Base-by-base conservation (phyloP, 371 early-diverging fungal genomes). In the Zychaea mexicana region DNA sequence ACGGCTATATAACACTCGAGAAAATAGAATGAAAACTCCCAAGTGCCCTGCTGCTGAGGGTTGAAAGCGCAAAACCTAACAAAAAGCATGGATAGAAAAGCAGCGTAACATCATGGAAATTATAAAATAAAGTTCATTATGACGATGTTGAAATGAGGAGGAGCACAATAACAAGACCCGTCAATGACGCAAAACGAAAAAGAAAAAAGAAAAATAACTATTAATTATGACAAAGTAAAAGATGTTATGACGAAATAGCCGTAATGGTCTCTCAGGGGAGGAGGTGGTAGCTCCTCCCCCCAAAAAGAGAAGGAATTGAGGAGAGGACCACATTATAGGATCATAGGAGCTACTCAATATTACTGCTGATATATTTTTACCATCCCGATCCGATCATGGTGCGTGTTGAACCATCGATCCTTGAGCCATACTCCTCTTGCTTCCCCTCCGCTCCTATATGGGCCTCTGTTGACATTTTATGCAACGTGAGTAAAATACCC, bases 131-230 rank as follows among this genome's bases (percentile, higher is more conserved):
- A 46, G 46, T 46, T 46, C 2, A 21, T 3, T 13, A n/a, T 46
- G 46, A 46, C 53, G 53, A 27, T 31, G 6, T 2, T 24, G n/a
- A 53, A 19, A n/a, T 49, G n/a, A 24, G 2, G 49, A 49, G 8
- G 49, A 49, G n/a, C 9, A 49, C 21, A n/a, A 13, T 19, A 13
- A 31, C 5, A 31, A 26, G 30, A 19, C n/a, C 15, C 12, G 53
- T 24, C 53, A 53, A 30, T 28, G 53, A 53, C 53, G 53, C 28
- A 53, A 53, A 30, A 53, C 53, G 9, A 27, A 53, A 53, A 53
- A 22, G 26, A 53, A 30, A 31, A 31, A 31, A 7, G 3, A 33
- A 9, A 54, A 54, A 31, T 12, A 12, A 7, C 15, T 42, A 12
- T 33, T 33, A 12, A 12, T 42, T 7, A 54, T 49, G 49, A 49